phyloP scores from a whole-genome alignment of 345 rosid species.

The Euphorbia tirucalli region DNA sequence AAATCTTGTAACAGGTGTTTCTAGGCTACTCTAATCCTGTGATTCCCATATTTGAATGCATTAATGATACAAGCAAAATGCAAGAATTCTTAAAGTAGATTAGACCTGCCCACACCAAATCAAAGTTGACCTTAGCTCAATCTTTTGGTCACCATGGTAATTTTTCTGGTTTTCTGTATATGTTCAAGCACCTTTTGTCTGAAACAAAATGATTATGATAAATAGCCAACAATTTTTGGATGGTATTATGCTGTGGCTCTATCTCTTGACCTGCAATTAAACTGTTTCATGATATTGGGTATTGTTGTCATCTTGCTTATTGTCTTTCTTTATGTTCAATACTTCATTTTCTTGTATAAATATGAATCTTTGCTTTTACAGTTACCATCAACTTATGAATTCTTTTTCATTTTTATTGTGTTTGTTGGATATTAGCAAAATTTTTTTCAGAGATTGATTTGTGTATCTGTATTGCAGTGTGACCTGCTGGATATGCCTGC shows the following conservation, averaged over 20 bases:
- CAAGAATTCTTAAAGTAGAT: background rate
- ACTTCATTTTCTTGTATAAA: background rate
- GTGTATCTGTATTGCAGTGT: constrained; percentile 54
- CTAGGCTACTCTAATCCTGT: background rate
- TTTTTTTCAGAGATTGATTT: constrained; percentile 5
- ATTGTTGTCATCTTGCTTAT: background rate
- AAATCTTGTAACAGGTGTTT: background rate
- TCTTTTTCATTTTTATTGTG: background rate
- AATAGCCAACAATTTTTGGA: background rate
- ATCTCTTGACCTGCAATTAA: background rate
- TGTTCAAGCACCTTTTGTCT: background rate
- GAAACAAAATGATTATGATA: background rate
- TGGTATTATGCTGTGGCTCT: background rate
- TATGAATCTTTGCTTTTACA: background rate
- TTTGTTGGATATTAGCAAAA: background rate
- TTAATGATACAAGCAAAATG: background rate
- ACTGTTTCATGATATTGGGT: background rate
- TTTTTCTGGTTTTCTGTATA: background rate
- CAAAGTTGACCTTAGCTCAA: background rate
- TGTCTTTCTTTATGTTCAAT: background rate
- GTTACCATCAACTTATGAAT: background rate
- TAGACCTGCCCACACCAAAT: background rate
- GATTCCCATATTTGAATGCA: background rate
- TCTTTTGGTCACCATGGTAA: background rate
- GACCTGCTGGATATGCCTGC: constrained; percentile 92